These are phyloP conservation scores for Entomortierella parvispora DNA, from an alignment of 192 early-diverging fungal species.

Conservation along the genomic window DNA sequence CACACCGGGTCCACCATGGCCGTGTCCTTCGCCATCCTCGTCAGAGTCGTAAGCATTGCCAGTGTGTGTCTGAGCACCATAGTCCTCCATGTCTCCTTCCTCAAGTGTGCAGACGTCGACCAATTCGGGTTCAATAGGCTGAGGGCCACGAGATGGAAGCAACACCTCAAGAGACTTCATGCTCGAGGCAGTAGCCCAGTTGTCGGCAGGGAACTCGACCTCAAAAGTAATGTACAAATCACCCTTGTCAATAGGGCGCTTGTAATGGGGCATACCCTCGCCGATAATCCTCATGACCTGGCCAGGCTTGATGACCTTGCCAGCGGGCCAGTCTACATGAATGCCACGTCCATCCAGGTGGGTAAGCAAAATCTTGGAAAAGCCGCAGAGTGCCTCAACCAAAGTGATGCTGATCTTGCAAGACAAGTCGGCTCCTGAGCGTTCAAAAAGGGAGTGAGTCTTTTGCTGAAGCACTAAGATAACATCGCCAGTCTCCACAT, in stretches of 20 bases:
- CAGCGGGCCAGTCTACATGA: slow-evolving; percentile 83
- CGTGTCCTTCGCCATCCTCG: slow-evolving; percentile 50
- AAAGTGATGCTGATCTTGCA: slow-evolving; percentile 85
- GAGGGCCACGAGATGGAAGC: slow-evolving; percentile 21
- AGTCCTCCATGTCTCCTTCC: slow-evolving; percentile 56
- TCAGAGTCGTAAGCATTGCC: slow-evolving; percentile 65
- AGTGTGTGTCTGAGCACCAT: slow-evolving; percentile 50
- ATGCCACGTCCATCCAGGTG: slow-evolving; percentile 92
- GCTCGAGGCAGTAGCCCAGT: slow-evolving; percentile 51
- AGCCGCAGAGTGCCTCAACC: slow-evolving; percentile 92
- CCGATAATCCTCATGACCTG: slow-evolving; percentile 83
- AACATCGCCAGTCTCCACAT: slow-evolving; percentile 89
- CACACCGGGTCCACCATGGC: slow-evolving; percentile 40
- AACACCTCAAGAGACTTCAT: slow-evolving; percentile 48
- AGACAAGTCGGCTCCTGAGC: slow-evolving; percentile 84
- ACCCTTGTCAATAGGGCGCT: slow-evolving; percentile 79
- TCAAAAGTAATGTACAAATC: slow-evolving; percentile 90
- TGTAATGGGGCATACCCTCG: slow-evolving; percentile 94
- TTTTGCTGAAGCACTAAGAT: slow-evolving; percentile 92
- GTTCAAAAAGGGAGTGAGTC: slow-evolving; percentile 80
- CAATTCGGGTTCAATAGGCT: slow-evolving; percentile 52
- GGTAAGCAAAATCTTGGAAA: slow-evolving; percentile 77
- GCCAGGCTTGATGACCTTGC: slow-evolving; percentile 87
- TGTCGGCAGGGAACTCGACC: slow-evolving; percentile 83
- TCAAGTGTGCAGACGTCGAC: slow-evolving; percentile 59